Evolutionary conservation across 257 asterid species (phyloP).

Genomic region (Verbascum thapsus): DNA sequence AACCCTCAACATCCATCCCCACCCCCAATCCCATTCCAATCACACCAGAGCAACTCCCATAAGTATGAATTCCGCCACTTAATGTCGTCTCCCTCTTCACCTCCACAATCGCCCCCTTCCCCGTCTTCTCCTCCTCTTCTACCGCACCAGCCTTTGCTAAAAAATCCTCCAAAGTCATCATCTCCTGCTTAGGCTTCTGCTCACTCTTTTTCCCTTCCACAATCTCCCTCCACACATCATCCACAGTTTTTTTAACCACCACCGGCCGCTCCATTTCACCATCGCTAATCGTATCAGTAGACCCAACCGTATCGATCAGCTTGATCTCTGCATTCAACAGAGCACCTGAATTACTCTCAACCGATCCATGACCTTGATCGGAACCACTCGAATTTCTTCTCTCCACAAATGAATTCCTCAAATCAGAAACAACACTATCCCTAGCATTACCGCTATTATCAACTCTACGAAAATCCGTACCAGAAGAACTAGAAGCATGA

Average conservation of each 20-base stretch:
- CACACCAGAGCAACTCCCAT: constrained; percentile 32
- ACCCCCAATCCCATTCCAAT: constrained; percentile 38
- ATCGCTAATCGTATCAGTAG: constrained; percentile 47
- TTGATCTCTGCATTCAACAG: constrained; percentile 55
- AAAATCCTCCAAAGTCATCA: constrained; percentile 93
- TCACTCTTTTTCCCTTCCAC: constrained; percentile 70
- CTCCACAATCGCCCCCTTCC: constrained; percentile 32
- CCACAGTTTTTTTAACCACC: constrained; percentile 68
- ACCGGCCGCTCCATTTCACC: constrained; percentile 43
- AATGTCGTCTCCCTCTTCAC: constrained; percentile 53
- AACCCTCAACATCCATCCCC: constrained; percentile 44
- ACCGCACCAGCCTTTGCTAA: constrained; percentile 71
- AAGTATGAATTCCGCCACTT: constrained; percentile 31
- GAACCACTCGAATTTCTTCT: constrained; percentile 28
- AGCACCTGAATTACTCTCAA: constrained; percentile 41
- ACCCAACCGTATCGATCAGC: constrained; percentile 57
- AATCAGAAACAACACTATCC: constrained; percentile 32
- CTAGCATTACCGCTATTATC: constrained; percentile 36
- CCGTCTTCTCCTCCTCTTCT: constrained; percentile 55
- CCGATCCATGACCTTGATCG: constrained; percentile 36
- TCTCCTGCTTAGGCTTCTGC: constrained; percentile 56
- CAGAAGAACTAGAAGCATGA: too few species aligned
- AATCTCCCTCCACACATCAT: constrained; percentile 95
- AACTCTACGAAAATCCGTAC: constrained; percentile 37
- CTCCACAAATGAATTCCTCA: constrained; percentile 34